Evolutionary conservation across 2,329 filamentous ascomycete species (phyloP).

Genomic region (Sporothrix sp.): DNA sequence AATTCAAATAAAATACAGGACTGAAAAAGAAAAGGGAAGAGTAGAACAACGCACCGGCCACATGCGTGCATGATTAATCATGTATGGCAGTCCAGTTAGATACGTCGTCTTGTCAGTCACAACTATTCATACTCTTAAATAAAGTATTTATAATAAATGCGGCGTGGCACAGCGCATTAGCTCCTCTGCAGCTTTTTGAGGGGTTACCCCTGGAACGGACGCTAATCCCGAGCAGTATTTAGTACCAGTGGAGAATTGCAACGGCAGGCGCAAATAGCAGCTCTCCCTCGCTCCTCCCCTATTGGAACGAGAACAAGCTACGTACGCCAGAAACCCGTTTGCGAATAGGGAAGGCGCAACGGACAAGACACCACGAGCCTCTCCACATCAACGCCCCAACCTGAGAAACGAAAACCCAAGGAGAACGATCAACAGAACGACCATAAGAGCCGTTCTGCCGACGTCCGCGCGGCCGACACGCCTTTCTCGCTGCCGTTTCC

Average conservation of each 20-base stretch:
- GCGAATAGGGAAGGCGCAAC: neutral
- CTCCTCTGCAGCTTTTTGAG: neutral
- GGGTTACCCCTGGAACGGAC: neutral
- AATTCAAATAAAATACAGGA: no score
- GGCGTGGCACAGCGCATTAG: no score
- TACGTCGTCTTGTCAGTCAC: neutral
- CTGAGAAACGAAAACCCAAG: neutral
- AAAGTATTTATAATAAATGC: no score
- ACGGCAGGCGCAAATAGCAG: neutral
- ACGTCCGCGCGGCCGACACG: no score
- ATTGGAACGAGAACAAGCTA: conserved; percentile 1
- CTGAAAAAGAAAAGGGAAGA: no score
- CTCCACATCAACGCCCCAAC: neutral
- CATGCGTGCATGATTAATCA: no score
- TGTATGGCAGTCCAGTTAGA: no score
- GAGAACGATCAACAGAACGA: no score
- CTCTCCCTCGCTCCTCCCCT: neutral
- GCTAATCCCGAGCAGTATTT: neutral
- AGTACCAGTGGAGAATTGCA: no score
- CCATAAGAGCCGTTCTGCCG: no score
- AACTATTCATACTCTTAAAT: neutral
- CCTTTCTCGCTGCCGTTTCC: no score
- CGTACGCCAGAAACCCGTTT: neutral
- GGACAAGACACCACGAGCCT: neutral
- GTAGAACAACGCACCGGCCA: no score